A percentile compares a stretch with the other conserved stretches of the same genome.
Evolutionary conservation across 495 filamentous ascomycete genomes (phyloP).

Genomic region (Aspergillus nidulans): DNA sequence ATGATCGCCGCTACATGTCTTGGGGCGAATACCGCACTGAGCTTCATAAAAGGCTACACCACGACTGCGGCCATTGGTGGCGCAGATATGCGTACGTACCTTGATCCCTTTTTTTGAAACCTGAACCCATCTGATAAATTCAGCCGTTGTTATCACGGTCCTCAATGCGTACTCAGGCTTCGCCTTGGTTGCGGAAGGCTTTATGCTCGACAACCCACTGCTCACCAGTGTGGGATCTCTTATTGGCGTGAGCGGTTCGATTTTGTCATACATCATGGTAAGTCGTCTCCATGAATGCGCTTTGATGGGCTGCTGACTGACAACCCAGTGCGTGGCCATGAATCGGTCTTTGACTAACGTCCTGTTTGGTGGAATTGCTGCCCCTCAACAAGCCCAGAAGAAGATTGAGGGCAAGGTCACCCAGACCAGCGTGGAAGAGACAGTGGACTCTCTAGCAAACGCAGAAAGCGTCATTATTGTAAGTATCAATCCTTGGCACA

Average conservation of each 20-base stretch:
- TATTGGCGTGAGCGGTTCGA: slow-evolving; percentile 76
- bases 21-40: slow-evolving; percentile 65
- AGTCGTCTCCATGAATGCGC: not conserved
- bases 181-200: slow-evolving; percentile 74
- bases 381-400: slow-evolving; percentile 49
- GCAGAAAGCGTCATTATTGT: slow-evolving; percentile 74
- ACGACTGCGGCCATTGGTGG: slow-evolving; percentile 79
- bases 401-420: slow-evolving; percentile 70
- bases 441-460: slow-evolving; percentile 61
- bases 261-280: slow-evolving; percentile 72
- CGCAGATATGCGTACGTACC: slow-evolving; percentile 67
- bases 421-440: slow-evolving; percentile 69
- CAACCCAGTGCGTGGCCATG: slow-evolving; percentile 67
- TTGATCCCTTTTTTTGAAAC: no score
- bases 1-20: slow-evolving; percentile 69
- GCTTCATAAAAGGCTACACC: slow-evolving; percentile 77
- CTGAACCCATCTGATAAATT: not conserved
- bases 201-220: slow-evolving; percentile 81
- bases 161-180: slow-evolving; percentile 84
- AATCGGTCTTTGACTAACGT: slow-evolving; percentile 77
- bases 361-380: slow-evolving; percentile 70
- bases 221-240: slow-evolving; percentile 74
- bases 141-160: slow-evolving; percentile 74
- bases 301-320: not conserved
- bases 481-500: not conserved